Conservation (phyloP, 139 green algal species). For the Chlamydomonas schloesseri region DNA sequence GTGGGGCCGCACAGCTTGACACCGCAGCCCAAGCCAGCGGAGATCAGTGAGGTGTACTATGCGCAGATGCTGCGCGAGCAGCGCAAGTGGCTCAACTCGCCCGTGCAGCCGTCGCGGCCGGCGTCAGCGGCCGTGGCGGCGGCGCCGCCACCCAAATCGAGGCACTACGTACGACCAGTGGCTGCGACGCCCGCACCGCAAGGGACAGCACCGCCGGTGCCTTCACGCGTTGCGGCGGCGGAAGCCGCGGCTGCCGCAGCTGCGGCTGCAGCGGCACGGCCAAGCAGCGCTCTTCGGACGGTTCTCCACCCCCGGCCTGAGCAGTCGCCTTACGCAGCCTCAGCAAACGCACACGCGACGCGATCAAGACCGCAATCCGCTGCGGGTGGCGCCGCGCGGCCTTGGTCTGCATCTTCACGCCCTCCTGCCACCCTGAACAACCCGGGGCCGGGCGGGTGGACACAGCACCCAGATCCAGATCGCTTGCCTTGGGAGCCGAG, state of each 20-base stretch:
- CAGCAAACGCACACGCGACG: no score
- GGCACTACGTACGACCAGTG: background rate
- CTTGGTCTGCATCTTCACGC: no score
- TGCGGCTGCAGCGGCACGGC: background rate
- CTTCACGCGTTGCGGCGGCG: background rate
- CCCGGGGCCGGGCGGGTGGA: no score
- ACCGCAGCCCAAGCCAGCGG: background rate
- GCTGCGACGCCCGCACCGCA: background rate
- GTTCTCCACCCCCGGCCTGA: no score
- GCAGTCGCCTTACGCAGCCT: no score
- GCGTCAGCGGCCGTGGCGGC: background rate
- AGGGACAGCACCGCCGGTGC: slow-evolving; percentile 8
- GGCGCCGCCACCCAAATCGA: background rate
- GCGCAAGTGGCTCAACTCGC: slow-evolving; percentile 29
- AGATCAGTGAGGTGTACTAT: slow-evolving; percentile 17
- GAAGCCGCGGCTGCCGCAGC: background rate
- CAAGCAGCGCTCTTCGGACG: background rate
- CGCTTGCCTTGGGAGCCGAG: no score
- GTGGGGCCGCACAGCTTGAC: background rate
- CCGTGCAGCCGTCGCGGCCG: slow-evolving; percentile 13
- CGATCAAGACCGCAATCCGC: no score
- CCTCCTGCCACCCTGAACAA: no score
- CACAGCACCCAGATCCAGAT: no score
- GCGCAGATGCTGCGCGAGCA: slow-evolving; percentile 29
- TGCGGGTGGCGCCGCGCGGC: no score